A percentile compares a stretch with the other conserved stretches of the same genome.
phyloP scores from a whole-genome alignment of 108 stramenopile species.

The Fragilariopsis cylindrus region DNA sequence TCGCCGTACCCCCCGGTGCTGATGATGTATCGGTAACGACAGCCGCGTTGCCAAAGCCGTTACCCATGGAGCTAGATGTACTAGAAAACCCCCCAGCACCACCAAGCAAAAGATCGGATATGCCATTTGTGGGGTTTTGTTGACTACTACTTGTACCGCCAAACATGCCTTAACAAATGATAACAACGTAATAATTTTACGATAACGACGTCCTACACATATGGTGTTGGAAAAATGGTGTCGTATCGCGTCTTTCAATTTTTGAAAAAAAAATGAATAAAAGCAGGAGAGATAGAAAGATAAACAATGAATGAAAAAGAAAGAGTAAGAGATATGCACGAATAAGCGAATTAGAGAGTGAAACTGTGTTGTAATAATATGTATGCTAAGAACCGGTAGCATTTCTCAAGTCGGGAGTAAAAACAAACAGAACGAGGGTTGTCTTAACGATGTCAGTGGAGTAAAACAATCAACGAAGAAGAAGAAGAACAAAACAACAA shows the following conservation, averaged over 20 bases:
- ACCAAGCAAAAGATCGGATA: conserved; percentile 50
- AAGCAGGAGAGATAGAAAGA: neutral
- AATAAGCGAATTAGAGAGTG: too few species aligned
- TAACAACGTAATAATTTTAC: neutral
- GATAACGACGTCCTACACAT: too few species aligned
- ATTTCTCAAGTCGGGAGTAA: too few species aligned
- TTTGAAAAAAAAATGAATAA: neutral
- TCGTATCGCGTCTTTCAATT: neutral
- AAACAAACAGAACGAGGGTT: too few species aligned
- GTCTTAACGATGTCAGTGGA: too few species aligned
- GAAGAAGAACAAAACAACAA: too few species aligned
- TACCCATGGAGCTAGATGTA: conserved; percentile 42
- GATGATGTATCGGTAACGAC: conserved; percentile 23
- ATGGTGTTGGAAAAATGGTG: too few species aligned
- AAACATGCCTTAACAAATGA: conserved; percentile 41
- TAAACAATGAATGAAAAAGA: too few species aligned
- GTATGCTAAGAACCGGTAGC: too few species aligned
- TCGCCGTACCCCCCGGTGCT: conserved; percentile 20
- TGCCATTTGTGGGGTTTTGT: conserved; percentile 35
- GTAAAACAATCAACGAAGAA: too few species aligned
- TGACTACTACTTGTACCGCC: conserved; percentile 36
- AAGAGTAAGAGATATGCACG: too few species aligned
- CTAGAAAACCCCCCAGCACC: conserved; percentile 45
- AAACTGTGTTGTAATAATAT: too few species aligned
- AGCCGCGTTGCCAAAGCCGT: conserved; percentile 48